Base-by-base conservation (phyloP, 164 flowering plant genomes). In the Chimonanthus salicifolius region DNA sequence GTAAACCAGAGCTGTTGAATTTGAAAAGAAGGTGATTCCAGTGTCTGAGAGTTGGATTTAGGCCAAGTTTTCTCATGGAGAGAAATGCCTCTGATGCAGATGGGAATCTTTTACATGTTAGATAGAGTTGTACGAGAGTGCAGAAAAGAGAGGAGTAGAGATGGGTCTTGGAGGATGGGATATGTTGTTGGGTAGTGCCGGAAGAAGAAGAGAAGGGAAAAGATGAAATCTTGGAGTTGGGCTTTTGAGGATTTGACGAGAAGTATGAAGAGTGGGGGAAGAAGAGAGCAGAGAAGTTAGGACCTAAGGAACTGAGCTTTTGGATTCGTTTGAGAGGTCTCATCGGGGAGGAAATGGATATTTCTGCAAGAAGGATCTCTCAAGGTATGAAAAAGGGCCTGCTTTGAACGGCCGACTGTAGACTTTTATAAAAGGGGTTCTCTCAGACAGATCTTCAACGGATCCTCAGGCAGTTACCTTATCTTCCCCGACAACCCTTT, bases 51-150 rank as follows among this genome's bases (percentile, higher is more conserved):
- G 69, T 47, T 3, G 95, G 94, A 49, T 71, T 69, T 3, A 88
- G 54, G 1, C 81, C 78, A 72, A 77, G 74, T 13, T 62, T 79
- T 64, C 88, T 78, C 97, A 93, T 90, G 6, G 82, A 70, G 43
- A 49, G 15, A 83, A 89, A 87, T 8, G 93, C 81, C 0, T 79
- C 66, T 4, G 79, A 60, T 18, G 94, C 98, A 49, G 75, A 78
- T 72, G 87, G 71, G 70, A 84, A 80, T 70, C 90, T 80, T 18
- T 77, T 74, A 75, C 86, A 86, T 44, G 80, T 71, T 49, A 90
- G 75, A 83, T 80, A 90, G 74, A 86, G 82, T 58, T 83, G 87
- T 62, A 89, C 85, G 62, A 91, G 87, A 9, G 89, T 84, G 87
- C 89, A 88, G 79, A 89, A 90, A 73, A 92, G n/a, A 65, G 75